Percentiles rank a stretch among this genome's conserved stretches.
Evolutionary conservation across 495 filamentous ascomycete species (phyloP).

Genomic region (Lasiosphaeria hispida): DNA sequence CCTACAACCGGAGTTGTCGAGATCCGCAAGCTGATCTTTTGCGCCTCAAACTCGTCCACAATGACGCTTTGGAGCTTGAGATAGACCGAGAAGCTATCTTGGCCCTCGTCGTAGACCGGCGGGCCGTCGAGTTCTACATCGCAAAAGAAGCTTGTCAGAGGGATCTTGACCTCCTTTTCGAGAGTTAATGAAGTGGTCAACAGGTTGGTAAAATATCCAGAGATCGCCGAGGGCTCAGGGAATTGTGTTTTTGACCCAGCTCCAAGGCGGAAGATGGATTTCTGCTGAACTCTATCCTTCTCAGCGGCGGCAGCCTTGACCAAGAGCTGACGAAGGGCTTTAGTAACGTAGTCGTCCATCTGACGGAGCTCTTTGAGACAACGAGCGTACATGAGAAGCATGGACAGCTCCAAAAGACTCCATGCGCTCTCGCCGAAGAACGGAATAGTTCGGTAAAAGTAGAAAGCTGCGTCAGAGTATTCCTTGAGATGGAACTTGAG

Average conservation of each 20-base stretch:
- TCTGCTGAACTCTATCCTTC: slow-evolving; percentile 44
- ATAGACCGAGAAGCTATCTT: slow-evolving; percentile 74
- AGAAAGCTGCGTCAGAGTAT: slow-evolving; percentile 69
- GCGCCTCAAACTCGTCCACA: slow-evolving; percentile 64
- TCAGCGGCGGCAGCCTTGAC: slow-evolving; percentile 66
- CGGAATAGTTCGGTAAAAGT: slow-evolving; percentile 77
- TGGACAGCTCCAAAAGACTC: slow-evolving; percentile 73
- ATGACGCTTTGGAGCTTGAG: slow-evolving; percentile 71
- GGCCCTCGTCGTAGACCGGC: slow-evolving; percentile 64
- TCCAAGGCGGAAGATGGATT: slow-evolving; percentile 31
- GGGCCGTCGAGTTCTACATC: slow-evolving; percentile 66
- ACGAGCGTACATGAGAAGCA: slow-evolving; percentile 80
- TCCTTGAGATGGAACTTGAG: slow-evolving; percentile 74
- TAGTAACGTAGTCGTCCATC: slow-evolving; percentile 75
- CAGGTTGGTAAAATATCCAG: slow-evolving; percentile 63
- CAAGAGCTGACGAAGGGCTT: slow-evolving; percentile 69
- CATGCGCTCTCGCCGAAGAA: slow-evolving; percentile 80
- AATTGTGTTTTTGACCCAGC: slow-evolving; percentile 26
- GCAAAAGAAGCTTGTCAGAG: slow-evolving; percentile 71
- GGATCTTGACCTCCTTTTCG: slow-evolving; percentile 61
- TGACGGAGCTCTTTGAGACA: slow-evolving; percentile 76
- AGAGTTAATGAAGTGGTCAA: slow-evolving; percentile 60
- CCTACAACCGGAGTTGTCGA: slow-evolving; percentile 42
- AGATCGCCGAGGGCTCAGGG: slow-evolving; percentile 55
- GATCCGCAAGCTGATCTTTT: slow-evolving; percentile 65